Evolutionary conservation across 2,329 filamentous ascomycete species (phyloP), one percentile per base, ranked within the genome.

Genomic region (Claviceps capensis): DNA sequence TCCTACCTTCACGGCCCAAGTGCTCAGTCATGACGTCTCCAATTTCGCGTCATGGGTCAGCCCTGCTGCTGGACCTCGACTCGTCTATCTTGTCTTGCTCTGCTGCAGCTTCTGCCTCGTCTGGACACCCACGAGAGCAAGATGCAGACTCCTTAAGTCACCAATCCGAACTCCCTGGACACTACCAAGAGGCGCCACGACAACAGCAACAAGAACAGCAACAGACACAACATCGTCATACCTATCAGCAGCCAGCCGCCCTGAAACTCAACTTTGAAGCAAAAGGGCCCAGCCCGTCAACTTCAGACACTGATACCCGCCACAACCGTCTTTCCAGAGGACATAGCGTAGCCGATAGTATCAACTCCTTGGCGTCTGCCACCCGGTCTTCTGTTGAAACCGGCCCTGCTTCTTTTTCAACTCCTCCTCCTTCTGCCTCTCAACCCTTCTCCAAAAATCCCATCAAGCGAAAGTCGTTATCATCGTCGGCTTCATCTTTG

Each of bases 391-490:
- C 49, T 42, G 48, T 52, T n/a, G 34, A 48, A 30, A 36, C 49
- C 38, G 54, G 19, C 47, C 51, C 41, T 38, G 41, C 41, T 16
- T 42, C 42, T 48, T 48, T 42, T n/a, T 51, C 53, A 19, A 47
- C 51, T 52, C 54, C 55, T 41, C 54, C 55, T 45, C 52, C 53
- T 45, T 51, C 53, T 36, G 56, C 48, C 54, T 45, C 45, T 45
- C 48, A 47, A 52, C 42, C 49, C 54, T 53, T 58, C 51, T 52
- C 58, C 52, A 55, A 53, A 30, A 60, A 59, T 43, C 63, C 68
- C 56, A 76, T 83, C 66, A 76, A 75, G 62, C 74, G 81, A 56
- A 83, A 83, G 67, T 80, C 81, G 51, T 63, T 83, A 55, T 81
- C 79, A 44, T 68, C 71, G 7, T 74, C 74, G 36, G 76, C 76